Evolutionary conservation across 345 rosid genomes (phyloP), one percentile per base, ranked within the genome.

Genomic region (Corymbia maculata): DNA sequence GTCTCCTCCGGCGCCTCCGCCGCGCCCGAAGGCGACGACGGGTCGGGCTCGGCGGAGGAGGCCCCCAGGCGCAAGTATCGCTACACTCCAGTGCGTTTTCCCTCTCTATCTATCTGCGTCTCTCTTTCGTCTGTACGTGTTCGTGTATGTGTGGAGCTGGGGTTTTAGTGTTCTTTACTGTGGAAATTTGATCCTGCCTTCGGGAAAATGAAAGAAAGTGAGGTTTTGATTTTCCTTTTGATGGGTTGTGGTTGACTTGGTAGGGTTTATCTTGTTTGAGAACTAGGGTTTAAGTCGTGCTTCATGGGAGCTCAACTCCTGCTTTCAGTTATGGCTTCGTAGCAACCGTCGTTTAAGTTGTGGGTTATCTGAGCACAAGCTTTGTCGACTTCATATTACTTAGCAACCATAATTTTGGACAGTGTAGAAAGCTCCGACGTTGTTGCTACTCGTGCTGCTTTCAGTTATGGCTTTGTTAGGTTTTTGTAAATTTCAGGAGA

Each of bases 1-100:
- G 93, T 97, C 89, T 45, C 97, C 47, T 59, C 88, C 89, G 85
- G 91, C 75, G 88, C 88, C 89, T 53, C 92, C 49, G 89, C 87
- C 45, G 89, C 90, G 80, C 89, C 92, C 42, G 93, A 89, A 52
- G 90, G 57, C 36, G 94, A 89, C 70, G 95, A 89, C 79, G 91
- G 59, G 50, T 75, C 26, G 49, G 61, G 90, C 50, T 32, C 90
- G 79, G 44, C 89, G 9, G 97, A 95, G 86, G 96, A 94, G 92
- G 95, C 97, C 44, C 96, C 95, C 9, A 93, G 90, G 84, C 95
- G 97, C 88, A 93, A 93, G 92, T 95, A 94, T 92, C 95, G 99
- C 66, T 98, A 98, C 88, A 94, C 99, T 88, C 99, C 99, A 13
- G 99, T 98, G 53, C 90, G 97, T 89, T 24, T 49, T 14, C 22